A percentile compares a stretch with the other conserved stretches of the same genome.
Evolutionary conservation across 768 basidiomycete genomes (phyloP).

Genomic region (Tricholoma furcatifolium): DNA sequence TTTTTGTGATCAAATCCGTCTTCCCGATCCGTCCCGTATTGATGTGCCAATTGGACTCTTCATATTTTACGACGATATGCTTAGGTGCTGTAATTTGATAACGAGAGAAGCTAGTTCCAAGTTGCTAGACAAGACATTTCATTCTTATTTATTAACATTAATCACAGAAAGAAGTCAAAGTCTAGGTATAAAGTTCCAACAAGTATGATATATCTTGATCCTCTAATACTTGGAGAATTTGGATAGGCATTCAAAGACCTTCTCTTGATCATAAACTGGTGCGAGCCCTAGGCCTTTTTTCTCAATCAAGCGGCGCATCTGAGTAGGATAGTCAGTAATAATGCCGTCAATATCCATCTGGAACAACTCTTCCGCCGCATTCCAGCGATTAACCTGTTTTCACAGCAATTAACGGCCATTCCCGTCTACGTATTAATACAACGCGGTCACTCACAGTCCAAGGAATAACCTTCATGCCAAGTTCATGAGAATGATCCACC

Average conservation of each 20-base stretch:
- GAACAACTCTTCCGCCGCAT: slow-evolving; percentile 58
- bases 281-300: slow-evolving; percentile 52
- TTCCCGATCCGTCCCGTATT: slow-evolving; percentile 43
- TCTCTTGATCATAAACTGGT: slow-evolving; percentile 55
- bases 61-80: not conserved
- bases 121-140: not conserved
- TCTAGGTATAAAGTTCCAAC: not conserved
- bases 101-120: too few relatives aligned
- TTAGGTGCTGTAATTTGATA: too few relatives aligned
- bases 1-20: slow-evolving; percentile 28
- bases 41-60: not conserved
- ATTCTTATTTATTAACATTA: not conserved
- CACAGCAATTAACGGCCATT: not conserved
- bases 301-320: slow-evolving; percentile 55
- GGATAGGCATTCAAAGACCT: slow-evolving; percentile 60
- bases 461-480: slow-evolving; percentile 64
- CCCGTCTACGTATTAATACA: not conserved
- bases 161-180: not conserved
- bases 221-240: slow-evolving; percentile 7
- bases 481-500: slow-evolving; percentile 63
- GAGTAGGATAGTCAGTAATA: slow-evolving; percentile 72
- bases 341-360: slow-evolving; percentile 70
- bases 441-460: slow-evolving; percentile 58
- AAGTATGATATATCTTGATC: not conserved
- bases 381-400: slow-evolving; percentile 58